Conservation (phyloP, 106 monocot species). For the Dioscorea alata region DNA sequence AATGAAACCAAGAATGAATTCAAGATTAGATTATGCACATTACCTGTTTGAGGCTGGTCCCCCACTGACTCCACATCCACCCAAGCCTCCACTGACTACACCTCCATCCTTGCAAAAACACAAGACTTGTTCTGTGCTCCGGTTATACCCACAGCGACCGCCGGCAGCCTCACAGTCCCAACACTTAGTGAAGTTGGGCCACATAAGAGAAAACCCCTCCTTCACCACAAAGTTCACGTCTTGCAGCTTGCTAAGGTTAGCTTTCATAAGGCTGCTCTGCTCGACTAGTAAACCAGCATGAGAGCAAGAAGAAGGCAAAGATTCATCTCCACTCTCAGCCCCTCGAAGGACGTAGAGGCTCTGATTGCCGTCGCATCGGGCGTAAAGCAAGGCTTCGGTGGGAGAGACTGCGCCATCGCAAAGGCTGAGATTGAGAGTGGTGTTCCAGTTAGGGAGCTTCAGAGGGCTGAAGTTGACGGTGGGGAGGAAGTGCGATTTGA, state of each 20-base stretch:
- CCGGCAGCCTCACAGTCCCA: slow-evolving; percentile 1
- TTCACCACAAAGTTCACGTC: not conserved
- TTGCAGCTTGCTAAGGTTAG: not conserved
- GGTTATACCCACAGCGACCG: slow-evolving; percentile 5
- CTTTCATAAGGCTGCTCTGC: not conserved
- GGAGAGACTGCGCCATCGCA: not conserved
- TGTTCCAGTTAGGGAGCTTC: not conserved
- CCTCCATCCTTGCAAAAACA: not conserved
- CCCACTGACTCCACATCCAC: not conserved
- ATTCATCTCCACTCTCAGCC: not conserved
- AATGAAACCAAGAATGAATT: no score
- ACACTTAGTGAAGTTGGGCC: not conserved
- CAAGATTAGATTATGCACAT: no score
- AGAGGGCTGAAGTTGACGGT: not conserved
- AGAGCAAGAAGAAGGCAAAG: not conserved
- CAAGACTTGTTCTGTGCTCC: not conserved
- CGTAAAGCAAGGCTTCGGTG: not conserved
- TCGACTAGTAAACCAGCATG: not conserved
- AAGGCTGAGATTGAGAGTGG: not conserved
- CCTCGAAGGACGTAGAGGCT: not conserved
- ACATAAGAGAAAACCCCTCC: not conserved
- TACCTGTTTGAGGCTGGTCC: no score
- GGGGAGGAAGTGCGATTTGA: not conserved
- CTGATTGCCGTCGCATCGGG: not conserved
- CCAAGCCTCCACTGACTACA: not conserved